Conservation (phyloP, 306 rosid genomes). For the Cicer bijugum region DNA sequence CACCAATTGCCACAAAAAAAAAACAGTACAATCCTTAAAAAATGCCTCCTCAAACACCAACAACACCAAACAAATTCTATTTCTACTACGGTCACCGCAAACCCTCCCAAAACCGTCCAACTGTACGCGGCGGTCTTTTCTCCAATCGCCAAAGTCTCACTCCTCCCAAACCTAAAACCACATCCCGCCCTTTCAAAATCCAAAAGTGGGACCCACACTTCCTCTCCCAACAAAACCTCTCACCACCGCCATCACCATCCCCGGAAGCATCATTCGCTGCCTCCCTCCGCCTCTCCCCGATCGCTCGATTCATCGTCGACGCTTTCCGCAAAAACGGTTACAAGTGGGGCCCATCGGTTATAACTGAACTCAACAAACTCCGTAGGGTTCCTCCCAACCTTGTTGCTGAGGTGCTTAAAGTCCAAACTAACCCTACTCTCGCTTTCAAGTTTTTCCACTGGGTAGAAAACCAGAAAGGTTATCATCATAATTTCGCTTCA, state of each 20-base stretch:
- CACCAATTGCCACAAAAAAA: too few relatives aligned
- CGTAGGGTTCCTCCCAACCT: slow-evolving; percentile 69
- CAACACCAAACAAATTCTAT: slow-evolving; percentile 52
- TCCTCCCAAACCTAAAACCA: slow-evolving; percentile 40
- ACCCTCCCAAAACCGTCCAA: slow-evolving; percentile 73
- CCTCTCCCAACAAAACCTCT: slow-evolving; percentile 33
- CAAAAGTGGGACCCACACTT: slow-evolving; percentile 73
- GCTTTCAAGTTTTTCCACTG: slow-evolving; percentile 79
- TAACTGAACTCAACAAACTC: slow-evolving; percentile 70
- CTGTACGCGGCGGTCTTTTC: slow-evolving; percentile 73
- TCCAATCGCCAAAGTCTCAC: slow-evolving; percentile 55
- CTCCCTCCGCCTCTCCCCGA: slow-evolving; percentile 64
- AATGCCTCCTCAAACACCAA: slow-evolving; percentile 64
- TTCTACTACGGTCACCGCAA: slow-evolving; percentile 80
- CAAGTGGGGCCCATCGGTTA: slow-evolving; percentile 65
- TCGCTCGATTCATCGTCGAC: slow-evolving; percentile 69
- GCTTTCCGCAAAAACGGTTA: slow-evolving; percentile 62
- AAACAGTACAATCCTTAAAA: background rate
- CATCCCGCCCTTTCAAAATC: slow-evolving; percentile 51
- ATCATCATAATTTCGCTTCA: slow-evolving; percentile 64
- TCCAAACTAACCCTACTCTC: slow-evolving; percentile 49
- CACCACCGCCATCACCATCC: slow-evolving; percentile 19
- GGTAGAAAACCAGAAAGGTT: slow-evolving; percentile 77
- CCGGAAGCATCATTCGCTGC: slow-evolving; percentile 42
- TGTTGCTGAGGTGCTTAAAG: slow-evolving; percentile 78